Evolutionary conservation across 805 yeast species (phyloP).

Genomic region (Brettanomyces anomalus): DNA sequence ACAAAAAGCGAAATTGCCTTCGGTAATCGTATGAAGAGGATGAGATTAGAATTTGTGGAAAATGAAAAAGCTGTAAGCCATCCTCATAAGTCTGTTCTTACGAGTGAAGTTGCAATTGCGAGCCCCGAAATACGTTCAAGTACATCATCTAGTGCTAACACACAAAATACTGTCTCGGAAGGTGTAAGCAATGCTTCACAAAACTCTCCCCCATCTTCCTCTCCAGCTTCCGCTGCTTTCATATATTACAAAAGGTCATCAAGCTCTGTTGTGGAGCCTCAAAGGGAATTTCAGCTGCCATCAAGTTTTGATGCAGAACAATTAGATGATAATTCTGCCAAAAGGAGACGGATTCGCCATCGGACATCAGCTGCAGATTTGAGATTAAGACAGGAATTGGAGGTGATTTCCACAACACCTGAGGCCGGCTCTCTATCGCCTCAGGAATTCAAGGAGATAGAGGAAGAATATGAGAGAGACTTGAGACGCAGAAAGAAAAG

Average conservation of each 20-base stretch:
- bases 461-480: slow-evolving; percentile 3
- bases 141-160: not conserved
- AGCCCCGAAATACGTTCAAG: too few species aligned
- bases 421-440: slow-evolving; percentile 8
- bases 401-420: slow-evolving; percentile 5
- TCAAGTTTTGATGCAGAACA: not conserved
- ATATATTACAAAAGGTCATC: too few species aligned
- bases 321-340: not conserved
- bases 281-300: not conserved
- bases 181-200: too few species aligned
- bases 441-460: not conserved
- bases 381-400: slow-evolving; percentile 7
- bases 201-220: too few species aligned
- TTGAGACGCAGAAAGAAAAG: slow-evolving; percentile 13
- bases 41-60: slow-evolving; percentile 28
- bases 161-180: not conserved
- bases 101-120: too few species aligned
- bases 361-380: not conserved
- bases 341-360: not conserved
- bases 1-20: slow-evolving; percentile 39
- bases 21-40: slow-evolving; percentile 38
- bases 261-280: not conserved
- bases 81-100: not conserved
- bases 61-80: slow-evolving; percentile 7
- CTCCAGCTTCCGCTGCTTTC: too few species aligned